phyloP scores from a whole-genome alignment of 176 grass and related monocot species.

The Carex kokanica region DNA sequence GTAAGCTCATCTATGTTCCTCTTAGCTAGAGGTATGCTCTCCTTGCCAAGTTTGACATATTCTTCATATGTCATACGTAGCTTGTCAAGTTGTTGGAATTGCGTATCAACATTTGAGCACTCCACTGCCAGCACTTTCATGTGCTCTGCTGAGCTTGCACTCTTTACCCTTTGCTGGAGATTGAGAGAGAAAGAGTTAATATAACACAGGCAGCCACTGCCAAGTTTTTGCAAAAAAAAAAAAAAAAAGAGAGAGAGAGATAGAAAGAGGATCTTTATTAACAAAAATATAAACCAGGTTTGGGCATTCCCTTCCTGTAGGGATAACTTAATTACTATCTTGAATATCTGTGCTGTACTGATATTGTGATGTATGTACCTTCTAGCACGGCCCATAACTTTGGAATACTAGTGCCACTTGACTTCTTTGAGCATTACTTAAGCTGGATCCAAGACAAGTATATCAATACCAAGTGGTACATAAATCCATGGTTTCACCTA shows the following conservation, averaged over 20 bases:
- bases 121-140: conserved; percentile 56
- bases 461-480: neutral
- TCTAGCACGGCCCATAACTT: neutral
- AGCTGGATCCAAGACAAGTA: neutral
- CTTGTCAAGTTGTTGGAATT: conserved; percentile 78
- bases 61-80: conserved; percentile 67
- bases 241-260: neutral
- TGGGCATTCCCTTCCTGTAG: neutral
- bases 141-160: conserved; percentile 50
- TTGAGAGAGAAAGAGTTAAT: conserved; percentile 5
- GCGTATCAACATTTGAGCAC: conserved; percentile 55
- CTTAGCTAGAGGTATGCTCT: conserved; percentile 70
- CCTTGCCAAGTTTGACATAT: conserved; percentile 62
- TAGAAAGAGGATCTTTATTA: conserved; percentile 8
- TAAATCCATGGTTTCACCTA: neutral
- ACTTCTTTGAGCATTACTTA: neutral
- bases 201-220: too few relatives aligned
- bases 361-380: neutral
- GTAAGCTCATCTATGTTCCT: conserved; percentile 67
- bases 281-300: neutral
- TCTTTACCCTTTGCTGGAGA: conserved; percentile 81
- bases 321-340: neutral
- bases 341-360: neutral
- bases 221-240: too few relatives aligned
- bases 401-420: neutral